Conservation (phyloP, 495 filamentous ascomycete genomes). For the Penicillium odoratum region DNA sequence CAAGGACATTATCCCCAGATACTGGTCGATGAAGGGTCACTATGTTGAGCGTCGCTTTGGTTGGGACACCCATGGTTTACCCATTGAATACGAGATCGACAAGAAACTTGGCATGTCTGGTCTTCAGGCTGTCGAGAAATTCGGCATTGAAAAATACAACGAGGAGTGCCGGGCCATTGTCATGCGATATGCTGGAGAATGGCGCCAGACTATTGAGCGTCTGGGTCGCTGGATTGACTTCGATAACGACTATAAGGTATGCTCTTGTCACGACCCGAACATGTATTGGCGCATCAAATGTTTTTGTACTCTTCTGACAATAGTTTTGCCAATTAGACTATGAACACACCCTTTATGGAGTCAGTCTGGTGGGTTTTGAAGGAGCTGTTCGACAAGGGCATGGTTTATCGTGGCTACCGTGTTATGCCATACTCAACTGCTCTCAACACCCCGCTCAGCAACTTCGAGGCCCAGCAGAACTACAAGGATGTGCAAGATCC, state of each 20-base stretch:
- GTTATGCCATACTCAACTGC: conserved; percentile 97
- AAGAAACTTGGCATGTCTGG: conserved; percentile 93
- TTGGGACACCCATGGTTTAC: conserved; percentile 94
- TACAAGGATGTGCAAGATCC: conserved; percentile 93
- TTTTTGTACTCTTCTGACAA: background rate
- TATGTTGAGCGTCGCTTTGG: conserved; percentile 73
- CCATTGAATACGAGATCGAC: conserved; percentile 98
- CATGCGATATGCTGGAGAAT: conserved; percentile 88
- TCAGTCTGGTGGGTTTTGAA: conserved; percentile 97
- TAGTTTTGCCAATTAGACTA: conserved; percentile 57
- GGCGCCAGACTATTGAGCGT: conserved; percentile 85
- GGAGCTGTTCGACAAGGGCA: conserved; percentile 82
- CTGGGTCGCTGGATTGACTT: conserved; percentile 98
- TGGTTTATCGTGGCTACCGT: conserved; percentile 83
- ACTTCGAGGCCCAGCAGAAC: conserved; percentile 93
- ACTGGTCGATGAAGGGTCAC: conserved; percentile 97
- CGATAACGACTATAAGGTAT: conserved; percentile 94
- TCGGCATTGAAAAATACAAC: conserved; percentile 92
- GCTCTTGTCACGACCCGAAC: background rate
- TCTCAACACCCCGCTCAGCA: conserved; percentile 84
- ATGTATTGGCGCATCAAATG: background rate
- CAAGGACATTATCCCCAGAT: conserved; percentile 94
- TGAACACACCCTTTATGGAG: conserved; percentile 96
- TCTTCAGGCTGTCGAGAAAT: conserved; percentile 79
- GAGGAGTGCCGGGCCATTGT: conserved; percentile 90